Percentiles rank a stretch among this genome's conserved stretches.
These are phyloP conservation scores for Dentipellis fragilis DNA, from an alignment of 768 basidiomycete species.

Conservation along the genomic window DNA sequence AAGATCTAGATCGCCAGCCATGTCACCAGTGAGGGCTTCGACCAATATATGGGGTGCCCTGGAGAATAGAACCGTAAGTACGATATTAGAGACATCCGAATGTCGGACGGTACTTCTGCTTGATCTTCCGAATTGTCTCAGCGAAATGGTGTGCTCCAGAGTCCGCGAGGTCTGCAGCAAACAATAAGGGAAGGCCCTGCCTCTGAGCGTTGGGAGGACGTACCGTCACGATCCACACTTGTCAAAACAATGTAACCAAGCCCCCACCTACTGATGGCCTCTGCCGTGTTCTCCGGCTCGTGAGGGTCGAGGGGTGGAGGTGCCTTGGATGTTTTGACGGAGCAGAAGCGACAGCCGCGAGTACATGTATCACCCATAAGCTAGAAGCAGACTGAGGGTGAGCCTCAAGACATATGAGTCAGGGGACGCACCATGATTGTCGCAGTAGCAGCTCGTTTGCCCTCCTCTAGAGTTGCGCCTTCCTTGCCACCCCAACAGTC, in stretches of 20 bases:
- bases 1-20: conserved; percentile 65
- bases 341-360: conserved; percentile 94
- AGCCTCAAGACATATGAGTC: background rate
- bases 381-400: conserved; percentile 28
- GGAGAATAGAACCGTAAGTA: background rate
- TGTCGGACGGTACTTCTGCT: conserved; percentile 63
- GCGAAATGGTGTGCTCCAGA: conserved; percentile 93
- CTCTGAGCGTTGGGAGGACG: conserved; percentile 16
- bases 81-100: background rate
- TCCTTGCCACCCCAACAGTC: conserved; percentile 95
- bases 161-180: conserved; percentile 70
- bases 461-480: conserved; percentile 54
- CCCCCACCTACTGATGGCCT: conserved; percentile 97
- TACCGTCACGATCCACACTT: conserved; percentile 93
- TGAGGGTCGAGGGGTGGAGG: conserved; percentile 91
- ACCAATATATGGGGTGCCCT: conserved; percentile 94
- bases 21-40: conserved; percentile 94
- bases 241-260: conserved; percentile 97
- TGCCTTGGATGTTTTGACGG: conserved; percentile 84
- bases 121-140: conserved; percentile 89
- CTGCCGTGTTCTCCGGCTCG: conserved; percentile 96
- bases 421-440: conserved; percentile 84
- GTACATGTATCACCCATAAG: conserved; percentile 99
- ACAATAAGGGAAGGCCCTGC: background rate
- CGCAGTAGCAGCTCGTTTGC: conserved; percentile 81